These are phyloP conservation scores for Mucor circinelloides DNA, from an alignment of 371 early-diverging fungal genomes.

Conservation along the genomic window DNA sequence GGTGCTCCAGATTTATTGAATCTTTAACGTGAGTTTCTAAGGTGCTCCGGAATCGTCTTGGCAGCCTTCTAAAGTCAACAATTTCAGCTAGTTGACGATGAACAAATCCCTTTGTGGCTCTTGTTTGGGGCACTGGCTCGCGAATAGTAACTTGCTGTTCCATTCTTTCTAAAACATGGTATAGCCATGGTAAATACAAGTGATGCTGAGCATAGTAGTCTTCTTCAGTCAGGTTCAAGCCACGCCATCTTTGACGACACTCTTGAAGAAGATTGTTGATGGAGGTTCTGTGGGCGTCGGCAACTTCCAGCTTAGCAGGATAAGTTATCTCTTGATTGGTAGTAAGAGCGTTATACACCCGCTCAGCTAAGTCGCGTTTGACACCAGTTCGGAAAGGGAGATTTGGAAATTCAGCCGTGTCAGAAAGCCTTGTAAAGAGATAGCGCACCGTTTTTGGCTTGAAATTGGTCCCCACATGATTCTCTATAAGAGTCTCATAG, in stretches of 20 bases:
- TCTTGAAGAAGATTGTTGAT: background rate
- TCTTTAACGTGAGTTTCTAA: slow-evolving; percentile 2
- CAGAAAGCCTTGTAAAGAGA: background rate
- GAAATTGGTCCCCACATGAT: background rate
- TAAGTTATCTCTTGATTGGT: background rate
- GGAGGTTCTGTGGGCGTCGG: background rate
- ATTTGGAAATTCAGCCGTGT: background rate
- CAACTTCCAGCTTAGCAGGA: background rate
- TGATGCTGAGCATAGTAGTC: background rate
- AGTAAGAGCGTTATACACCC: background rate
- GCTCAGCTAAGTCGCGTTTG: background rate
- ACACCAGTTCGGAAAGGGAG: background rate
- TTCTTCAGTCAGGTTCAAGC: background rate
- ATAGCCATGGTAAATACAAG: slow-evolving; percentile 3
- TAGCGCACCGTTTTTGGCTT: background rate
- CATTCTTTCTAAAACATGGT: background rate
- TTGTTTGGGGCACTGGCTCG: background rate
- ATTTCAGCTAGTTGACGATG: background rate
- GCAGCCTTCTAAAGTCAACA: background rate
- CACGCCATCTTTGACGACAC: background rate
- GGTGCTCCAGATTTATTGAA: background rate
- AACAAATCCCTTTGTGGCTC: background rate
- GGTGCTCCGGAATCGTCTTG: background rate
- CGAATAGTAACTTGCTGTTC: background rate
- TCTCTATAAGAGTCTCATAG: background rate